A percentile compares a stretch with the other conserved stretches of the same genome.
Conservation (phyloP, 306 rosid species). For the Acmispon strigosus region DNA sequence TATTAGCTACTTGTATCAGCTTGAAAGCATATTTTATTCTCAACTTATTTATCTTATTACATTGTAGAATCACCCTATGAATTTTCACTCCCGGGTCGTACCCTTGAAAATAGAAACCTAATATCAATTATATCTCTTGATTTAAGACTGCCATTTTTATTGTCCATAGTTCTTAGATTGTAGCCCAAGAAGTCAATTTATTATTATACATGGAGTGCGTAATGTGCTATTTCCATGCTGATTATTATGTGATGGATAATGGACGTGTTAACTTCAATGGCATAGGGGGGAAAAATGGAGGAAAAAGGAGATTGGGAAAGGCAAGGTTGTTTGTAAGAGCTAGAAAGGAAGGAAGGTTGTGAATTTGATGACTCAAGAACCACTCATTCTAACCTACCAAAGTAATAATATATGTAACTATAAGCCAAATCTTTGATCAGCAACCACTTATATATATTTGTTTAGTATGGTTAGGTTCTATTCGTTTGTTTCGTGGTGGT, state of each 20-base stretch:
- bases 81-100: too few species aligned
- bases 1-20: too few species aligned
- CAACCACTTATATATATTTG: slow-evolving; percentile 21
- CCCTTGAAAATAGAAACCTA: too few species aligned
- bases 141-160: too few species aligned
- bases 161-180: not conserved
- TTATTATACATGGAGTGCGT: slow-evolving; percentile 29
- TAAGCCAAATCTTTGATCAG: slow-evolving; percentile 43
- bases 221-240: slow-evolving; percentile 26
- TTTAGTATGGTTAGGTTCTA: slow-evolving; percentile 37
- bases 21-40: too few species aligned
- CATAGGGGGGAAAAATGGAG: slow-evolving; percentile 26
- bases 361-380: slow-evolving; percentile 58
- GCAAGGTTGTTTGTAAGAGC: not conserved
- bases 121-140: too few species aligned
- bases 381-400: slow-evolving; percentile 42
- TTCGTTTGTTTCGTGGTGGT: slow-evolving; percentile 13
- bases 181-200: slow-evolving; percentile 52
- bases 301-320: slow-evolving; percentile 18
- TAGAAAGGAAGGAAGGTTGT: slow-evolving; percentile 2
- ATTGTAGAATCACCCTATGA: too few species aligned
- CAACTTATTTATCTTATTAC: too few species aligned
- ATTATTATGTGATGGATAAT: slow-evolving; percentile 27
- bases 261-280: slow-evolving; percentile 23
- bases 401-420: slow-evolving; percentile 21